Evolutionary conservation across 2,329 filamentous ascomycete genomes (phyloP).

Genomic region (Botrytis fragariae): DNA sequence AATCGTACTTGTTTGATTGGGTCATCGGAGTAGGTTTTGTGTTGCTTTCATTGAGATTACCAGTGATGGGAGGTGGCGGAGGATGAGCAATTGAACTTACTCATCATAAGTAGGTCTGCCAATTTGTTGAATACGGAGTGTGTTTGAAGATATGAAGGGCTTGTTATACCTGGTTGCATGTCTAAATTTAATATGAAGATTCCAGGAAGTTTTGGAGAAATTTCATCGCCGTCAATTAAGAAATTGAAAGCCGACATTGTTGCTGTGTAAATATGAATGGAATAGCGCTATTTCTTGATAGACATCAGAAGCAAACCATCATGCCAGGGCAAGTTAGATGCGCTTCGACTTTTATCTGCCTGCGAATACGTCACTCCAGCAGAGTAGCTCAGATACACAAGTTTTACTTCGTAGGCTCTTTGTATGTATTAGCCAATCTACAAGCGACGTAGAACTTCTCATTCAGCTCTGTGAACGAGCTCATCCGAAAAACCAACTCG

Average conservation of each 20-base stretch:
- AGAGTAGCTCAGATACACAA: neutral
- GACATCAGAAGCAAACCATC: neutral
- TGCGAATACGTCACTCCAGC: accelerated
- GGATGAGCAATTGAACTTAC: neutral
- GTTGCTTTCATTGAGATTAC: neutral
- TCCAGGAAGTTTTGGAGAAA: no score
- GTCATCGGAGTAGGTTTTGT: neutral
- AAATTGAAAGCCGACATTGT: neutral
- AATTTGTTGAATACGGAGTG: neutral
- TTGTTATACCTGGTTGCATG: no score
- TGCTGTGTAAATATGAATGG: no score
- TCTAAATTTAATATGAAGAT: no score
- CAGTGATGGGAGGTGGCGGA: neutral
- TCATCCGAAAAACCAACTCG: neutral
- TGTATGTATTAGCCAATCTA: neutral
- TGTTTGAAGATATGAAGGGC: no score
- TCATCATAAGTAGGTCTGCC: neutral
- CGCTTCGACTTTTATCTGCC: neutral
- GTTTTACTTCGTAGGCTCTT: neutral
- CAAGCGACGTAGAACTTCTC: neutral
- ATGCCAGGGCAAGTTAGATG: neutral
- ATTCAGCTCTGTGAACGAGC: neutral
- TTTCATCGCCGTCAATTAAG: neutral
- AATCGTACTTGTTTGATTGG: neutral
- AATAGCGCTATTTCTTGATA: no score